Evolutionary conservation across 306 rosid species (phyloP).

Genomic region (Fragaria nilgerrensis): DNA sequence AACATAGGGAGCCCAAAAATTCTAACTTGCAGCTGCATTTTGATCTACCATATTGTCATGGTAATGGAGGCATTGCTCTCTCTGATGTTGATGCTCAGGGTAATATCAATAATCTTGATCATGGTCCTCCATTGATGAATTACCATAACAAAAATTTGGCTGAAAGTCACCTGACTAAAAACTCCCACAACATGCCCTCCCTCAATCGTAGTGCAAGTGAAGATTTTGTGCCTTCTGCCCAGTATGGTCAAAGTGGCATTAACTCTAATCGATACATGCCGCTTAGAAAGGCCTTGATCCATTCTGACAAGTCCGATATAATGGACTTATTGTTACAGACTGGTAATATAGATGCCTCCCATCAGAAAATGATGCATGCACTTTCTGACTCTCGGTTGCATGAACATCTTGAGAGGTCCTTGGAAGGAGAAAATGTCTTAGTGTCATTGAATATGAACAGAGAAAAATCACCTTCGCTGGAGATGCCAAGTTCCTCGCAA

Average conservation of each 20-base stretch:
- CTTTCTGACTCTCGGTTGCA: slow-evolving; percentile 54
- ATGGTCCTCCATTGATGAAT: slow-evolving; percentile 42
- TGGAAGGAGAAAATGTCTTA: slow-evolving; percentile 17
- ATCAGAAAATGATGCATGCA: slow-evolving; percentile 45
- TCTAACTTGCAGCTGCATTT: slow-evolving; percentile 31
- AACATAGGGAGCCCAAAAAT: slow-evolving; percentile 45
- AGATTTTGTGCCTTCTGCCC: slow-evolving; percentile 40
- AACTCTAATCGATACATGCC: slow-evolving; percentile 35
- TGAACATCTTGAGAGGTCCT: slow-evolving; percentile 40
- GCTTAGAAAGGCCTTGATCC: slow-evolving; percentile 34
- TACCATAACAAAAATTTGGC: slow-evolving; percentile 37
- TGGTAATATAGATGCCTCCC: slow-evolving; percentile 36
- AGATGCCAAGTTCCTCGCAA: slow-evolving; percentile 37
- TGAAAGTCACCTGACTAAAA: slow-evolving; percentile 38
- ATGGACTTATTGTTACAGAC: slow-evolving; percentile 31
- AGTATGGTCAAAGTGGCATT: slow-evolving; percentile 34
- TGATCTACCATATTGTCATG: slow-evolving; percentile 40
- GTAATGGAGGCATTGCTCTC: slow-evolving; percentile 43
- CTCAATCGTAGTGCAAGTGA: slow-evolving; percentile 46
- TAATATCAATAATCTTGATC: slow-evolving; percentile 38
- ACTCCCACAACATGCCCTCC: slow-evolving; percentile 33
- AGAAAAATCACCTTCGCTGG: slow-evolving; percentile 34
- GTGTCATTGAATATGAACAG: slow-evolving; percentile 24
- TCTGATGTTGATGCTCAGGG: slow-evolving; percentile 49
- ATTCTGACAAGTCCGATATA: slow-evolving; percentile 33